Conservation (phyloP, 345 rosid genomes). For the Gossypium australe region DNA sequence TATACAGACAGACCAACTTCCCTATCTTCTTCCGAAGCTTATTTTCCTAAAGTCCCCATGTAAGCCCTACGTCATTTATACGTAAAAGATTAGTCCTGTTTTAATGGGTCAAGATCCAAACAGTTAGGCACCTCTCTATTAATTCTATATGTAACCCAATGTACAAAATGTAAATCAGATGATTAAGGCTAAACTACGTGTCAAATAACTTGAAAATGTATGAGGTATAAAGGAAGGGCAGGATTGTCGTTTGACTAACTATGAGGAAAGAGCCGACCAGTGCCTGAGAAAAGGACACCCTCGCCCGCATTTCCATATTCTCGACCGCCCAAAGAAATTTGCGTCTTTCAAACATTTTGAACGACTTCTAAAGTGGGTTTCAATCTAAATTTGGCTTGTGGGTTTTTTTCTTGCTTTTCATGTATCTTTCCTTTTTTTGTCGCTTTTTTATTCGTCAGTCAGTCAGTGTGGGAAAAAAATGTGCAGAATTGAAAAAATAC, state of each 20-base stretch:
- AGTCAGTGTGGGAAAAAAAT: not conserved
- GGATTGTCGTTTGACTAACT: slow-evolving; percentile 22
- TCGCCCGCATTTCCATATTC: slow-evolving; percentile 7
- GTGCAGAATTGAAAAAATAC: slow-evolving; percentile 1
- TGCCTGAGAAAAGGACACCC: not conserved
- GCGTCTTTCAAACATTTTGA: slow-evolving; percentile 13
- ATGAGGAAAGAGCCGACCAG: slow-evolving; percentile 20
- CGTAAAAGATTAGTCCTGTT: not conserved
- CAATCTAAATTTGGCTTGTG: slow-evolving; percentile 10
- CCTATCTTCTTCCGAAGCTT: slow-evolving; percentile 5
- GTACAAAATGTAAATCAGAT: not conserved
- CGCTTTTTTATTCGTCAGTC: not conserved
- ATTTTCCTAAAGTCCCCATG: not conserved
- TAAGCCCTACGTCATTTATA: slow-evolving; percentile 28
- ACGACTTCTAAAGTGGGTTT: slow-evolving; percentile 22
- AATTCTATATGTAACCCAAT: not conserved
- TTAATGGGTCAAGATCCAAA: not conserved
- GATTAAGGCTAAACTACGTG: slow-evolving; percentile 17
- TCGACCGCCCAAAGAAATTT: slow-evolving; percentile 54
- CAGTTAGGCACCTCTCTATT: not conserved
- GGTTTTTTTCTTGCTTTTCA: not conserved
- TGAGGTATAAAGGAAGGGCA: not conserved
- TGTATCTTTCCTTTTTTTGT: not conserved
- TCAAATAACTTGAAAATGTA: not conserved
- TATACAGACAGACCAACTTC: not conserved